Evolutionary conservation across 2,329 filamentous ascomycete species (phyloP).

Genomic region (Ceratocystis albifundus): DNA sequence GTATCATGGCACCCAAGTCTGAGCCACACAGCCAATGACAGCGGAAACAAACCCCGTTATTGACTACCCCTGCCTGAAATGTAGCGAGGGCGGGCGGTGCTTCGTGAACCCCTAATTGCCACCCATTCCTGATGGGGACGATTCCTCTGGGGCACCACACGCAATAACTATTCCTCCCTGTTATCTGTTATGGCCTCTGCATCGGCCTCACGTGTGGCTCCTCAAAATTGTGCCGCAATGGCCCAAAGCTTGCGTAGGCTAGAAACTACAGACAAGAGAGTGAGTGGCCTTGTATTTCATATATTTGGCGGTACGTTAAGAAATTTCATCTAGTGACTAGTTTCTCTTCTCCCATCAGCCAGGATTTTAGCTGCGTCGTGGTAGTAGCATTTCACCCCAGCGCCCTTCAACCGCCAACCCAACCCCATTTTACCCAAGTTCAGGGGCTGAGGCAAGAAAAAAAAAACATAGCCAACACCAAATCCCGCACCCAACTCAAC

Average conservation of each 20-base stretch:
- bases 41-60: background rate
- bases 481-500: background rate
- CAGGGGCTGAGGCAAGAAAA: background rate
- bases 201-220: too few relatives aligned
- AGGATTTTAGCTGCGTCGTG: background rate
- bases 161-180: background rate
- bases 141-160: background rate
- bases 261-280: too few relatives aligned
- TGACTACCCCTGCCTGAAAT: background rate
- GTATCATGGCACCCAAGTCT: background rate
- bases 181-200: too few relatives aligned
- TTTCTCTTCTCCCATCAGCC: background rate
- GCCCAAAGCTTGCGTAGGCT: too few relatives aligned
- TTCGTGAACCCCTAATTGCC: background rate
- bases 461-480: background rate
- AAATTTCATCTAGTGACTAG: too few relatives aligned
- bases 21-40: constrained; percentile 1
- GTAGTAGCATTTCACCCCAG: background rate
- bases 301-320: too few relatives aligned
- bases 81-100: background rate
- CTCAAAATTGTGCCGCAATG: too few relatives aligned
- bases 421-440: background rate
- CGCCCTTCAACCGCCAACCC: background rate
- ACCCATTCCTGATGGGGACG: background rate
- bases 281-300: too few relatives aligned